Evolutionary conservation across 2,329 filamentous ascomycete species (phyloP).

Genomic region (Cladophialophora carrionii): DNA sequence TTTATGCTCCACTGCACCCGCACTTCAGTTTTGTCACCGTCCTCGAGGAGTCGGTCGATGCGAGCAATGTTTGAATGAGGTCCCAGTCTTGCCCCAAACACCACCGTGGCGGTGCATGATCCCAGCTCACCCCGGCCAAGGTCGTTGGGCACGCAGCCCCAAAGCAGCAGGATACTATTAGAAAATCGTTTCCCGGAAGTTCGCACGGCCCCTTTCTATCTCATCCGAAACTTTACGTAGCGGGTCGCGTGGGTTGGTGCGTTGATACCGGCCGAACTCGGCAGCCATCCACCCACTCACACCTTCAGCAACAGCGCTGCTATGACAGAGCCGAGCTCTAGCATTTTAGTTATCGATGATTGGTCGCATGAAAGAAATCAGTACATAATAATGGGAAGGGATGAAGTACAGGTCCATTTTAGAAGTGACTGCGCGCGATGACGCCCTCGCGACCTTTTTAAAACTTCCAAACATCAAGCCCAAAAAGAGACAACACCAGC

Average conservation of each 20-base stretch:
- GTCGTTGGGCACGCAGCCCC: not conserved
- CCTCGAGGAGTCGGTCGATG: not conserved
- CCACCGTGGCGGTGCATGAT: not conserved
- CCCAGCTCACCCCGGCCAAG: not conserved
- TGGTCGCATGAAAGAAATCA: not conserved
- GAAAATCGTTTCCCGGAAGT: not conserved
- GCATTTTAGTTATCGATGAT: not conserved
- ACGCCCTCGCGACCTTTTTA: not conserved
- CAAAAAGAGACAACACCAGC: not conserved
- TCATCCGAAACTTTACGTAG: not conserved
- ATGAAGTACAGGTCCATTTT: not conserved
- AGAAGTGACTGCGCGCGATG: not conserved
- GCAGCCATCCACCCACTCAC: not conserved
- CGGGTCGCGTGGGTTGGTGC: not conserved
- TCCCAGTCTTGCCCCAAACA: not conserved
- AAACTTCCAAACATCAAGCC: not conserved
- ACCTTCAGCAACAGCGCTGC: not conserved
- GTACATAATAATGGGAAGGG: not conserved
- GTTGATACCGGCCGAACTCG: not conserved
- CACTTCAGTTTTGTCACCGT: not conserved
- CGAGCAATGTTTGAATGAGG: not conserved
- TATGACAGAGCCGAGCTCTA: not conserved
- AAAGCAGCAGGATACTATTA: not conserved
- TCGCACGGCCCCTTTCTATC: not conserved
- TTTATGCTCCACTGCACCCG: slow-evolving; percentile 3